Evolutionary conservation across 495 filamentous ascomycete genomes (phyloP).

Genomic region (Paragyromitra xinjiangensis): DNA sequence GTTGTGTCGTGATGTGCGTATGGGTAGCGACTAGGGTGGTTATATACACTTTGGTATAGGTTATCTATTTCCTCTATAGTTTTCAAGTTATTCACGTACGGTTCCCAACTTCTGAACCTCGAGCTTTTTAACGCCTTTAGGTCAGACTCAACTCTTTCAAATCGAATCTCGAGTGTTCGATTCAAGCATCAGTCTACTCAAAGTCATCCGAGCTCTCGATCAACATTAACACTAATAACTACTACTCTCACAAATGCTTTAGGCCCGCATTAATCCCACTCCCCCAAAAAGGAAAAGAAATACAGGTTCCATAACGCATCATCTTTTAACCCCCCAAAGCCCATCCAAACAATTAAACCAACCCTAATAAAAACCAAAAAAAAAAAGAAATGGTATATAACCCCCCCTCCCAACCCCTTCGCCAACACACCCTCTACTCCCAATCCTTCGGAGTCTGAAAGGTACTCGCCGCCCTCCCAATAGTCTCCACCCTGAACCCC

Average conservation of each 20-base stretch:
- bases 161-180: no score
- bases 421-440: constrained; percentile 36
- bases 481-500: constrained; percentile 66
- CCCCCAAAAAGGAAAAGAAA: background rate
- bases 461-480: constrained; percentile 59
- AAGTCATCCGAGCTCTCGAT: no score
- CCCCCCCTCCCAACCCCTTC: background rate
- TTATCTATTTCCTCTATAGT: background rate
- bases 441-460: constrained; percentile 50
- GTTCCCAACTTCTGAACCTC: no score
- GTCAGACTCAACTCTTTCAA: no score
- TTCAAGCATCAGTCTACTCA: no score
- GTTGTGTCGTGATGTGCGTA: background rate
- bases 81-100: no score
- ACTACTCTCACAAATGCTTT: no score
- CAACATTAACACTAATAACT: no score
- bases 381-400: constrained; percentile 19
- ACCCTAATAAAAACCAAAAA: constrained; percentile 5
- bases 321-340: background rate
- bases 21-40: background rate
- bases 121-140: no score
- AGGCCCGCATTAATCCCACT: no score
- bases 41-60: background rate
- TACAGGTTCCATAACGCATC: background rate
- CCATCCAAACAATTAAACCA: constrained; percentile 24